These are phyloP conservation scores for Schizosaccharomyces versatilis DNA, from an alignment of 1,139 yeast species.

Conservation along the genomic window DNA sequence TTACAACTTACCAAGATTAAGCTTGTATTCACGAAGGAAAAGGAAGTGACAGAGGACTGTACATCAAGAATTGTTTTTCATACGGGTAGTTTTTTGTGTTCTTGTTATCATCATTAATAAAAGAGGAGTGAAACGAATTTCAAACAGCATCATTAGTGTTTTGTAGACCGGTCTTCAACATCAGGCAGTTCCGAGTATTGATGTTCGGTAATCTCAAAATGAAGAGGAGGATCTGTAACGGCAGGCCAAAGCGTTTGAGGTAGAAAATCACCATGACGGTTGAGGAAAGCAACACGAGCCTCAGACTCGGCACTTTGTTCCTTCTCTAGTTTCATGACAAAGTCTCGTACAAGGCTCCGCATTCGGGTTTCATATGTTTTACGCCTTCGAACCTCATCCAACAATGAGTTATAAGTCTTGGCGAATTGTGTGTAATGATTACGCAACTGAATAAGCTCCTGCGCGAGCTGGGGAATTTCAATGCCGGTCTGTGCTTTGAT, in stretches of 20 bases:
- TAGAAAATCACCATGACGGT: neutral
- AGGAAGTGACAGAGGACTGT: too few species aligned
- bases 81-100: neutral
- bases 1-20: neutral
- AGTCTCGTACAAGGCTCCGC: neutral
- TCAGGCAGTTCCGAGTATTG: constrained; percentile 1
- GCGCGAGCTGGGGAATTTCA: constrained; percentile 1
- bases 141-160: too few species aligned
- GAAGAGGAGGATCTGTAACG: neutral
- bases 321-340: neutral
- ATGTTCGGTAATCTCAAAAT: constrained; percentile 1
- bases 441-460: neutral
- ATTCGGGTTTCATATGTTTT: neutral
- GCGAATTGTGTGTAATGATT: constrained; percentile 1
- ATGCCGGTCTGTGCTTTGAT: neutral
- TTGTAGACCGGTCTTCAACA: neutral
- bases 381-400: constrained; percentile 1
- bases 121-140: too few species aligned
- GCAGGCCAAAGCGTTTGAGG: neutral
- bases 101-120: neutral
- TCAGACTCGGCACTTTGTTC: neutral
- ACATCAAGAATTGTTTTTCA: too few species aligned
- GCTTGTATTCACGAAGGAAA: neutral
- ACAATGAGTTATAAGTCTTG: neutral
- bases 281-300: neutral